Conservation (phyloP, 2,329 filamentous ascomycete genomes). For the Penicillium sp. region DNA sequence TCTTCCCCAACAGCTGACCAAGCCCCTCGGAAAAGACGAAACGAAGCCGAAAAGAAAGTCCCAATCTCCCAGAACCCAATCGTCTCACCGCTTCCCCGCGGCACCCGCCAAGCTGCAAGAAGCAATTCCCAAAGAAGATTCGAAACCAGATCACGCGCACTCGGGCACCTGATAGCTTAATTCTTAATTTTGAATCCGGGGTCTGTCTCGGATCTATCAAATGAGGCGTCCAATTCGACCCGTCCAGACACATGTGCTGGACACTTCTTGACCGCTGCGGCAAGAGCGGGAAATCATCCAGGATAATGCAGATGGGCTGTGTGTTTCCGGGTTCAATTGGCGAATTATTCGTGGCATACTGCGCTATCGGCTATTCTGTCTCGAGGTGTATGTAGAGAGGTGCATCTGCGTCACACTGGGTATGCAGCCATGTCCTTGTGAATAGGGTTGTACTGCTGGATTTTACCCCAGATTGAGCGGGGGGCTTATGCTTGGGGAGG, state of each 20-base stretch:
- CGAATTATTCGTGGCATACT: background rate
- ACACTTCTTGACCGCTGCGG: conserved; percentile 4
- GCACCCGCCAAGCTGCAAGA: background rate
- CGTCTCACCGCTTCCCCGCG: conserved; percentile 3
- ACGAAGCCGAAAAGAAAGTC: background rate
- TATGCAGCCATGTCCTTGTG: conserved; percentile 1
- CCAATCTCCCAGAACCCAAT: background rate
- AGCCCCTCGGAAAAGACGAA: background rate
- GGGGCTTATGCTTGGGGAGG: background rate
- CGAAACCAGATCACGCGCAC: background rate
- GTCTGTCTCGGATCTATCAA: background rate
- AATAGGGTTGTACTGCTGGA: background rate
- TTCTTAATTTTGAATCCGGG: background rate
- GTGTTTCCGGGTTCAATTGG: background rate
- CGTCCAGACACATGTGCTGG: conserved; percentile 1
- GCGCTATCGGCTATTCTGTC: background rate
- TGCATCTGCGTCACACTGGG: background rate
- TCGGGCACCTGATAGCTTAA: background rate
- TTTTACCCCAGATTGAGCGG: background rate
- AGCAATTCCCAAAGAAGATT: background rate
- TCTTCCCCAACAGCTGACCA: background rate
- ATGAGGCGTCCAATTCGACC: conserved; percentile 1
- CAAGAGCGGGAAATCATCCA: background rate
- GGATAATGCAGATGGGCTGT: background rate
- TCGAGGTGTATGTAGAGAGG: background rate